These are phyloP conservation scores for Colletotrichum shisoi DNA, from an alignment of 2,329 filamentous ascomycete species.

Conservation along the genomic window DNA sequence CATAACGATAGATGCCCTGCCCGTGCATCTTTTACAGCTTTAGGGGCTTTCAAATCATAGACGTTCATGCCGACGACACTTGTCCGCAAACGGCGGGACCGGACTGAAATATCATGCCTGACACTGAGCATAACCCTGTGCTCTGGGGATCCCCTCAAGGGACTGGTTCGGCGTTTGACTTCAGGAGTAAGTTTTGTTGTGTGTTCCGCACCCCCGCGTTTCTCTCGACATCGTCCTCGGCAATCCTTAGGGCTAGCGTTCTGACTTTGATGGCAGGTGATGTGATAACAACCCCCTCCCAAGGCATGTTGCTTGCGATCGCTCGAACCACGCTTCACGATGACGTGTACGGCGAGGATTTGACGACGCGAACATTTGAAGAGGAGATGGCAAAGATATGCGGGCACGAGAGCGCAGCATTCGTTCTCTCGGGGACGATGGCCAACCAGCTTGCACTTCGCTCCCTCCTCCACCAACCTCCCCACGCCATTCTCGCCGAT, in stretches of 20 bases:
- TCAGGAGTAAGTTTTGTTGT: slow-evolving; percentile 28
- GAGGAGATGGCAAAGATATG: slow-evolving; percentile 65
- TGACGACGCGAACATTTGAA: slow-evolving; percentile 73
- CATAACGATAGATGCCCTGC: neutral
- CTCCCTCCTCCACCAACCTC: slow-evolving; percentile 73
- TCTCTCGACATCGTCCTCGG: neutral
- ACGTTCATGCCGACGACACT: neutral
- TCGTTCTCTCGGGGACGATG: slow-evolving; percentile 83
- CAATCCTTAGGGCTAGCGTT: neutral
- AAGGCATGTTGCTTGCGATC: slow-evolving; percentile 76
- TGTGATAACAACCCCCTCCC: slow-evolving; percentile 73
- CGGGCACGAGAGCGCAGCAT: slow-evolving; percentile 70
- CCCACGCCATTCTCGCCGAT: slow-evolving; percentile 75
- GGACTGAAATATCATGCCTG: neutral
- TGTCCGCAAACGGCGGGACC: neutral
- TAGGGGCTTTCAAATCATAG: too few relatives aligned
- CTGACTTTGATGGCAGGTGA: slow-evolving; percentile 57
- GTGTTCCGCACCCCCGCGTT: neutral
- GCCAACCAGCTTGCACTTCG: slow-evolving; percentile 80
- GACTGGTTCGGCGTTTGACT: slow-evolving; percentile 37
- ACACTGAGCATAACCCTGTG: slow-evolving; percentile 29
- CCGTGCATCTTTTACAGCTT: neutral
- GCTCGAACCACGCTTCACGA: slow-evolving; percentile 74
- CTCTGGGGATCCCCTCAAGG: slow-evolving; percentile 28
- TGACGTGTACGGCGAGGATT: slow-evolving; percentile 77